A percentile compares a stretch with the other conserved stretches of the same genome.
Conservation (phyloP, 805 yeast genomes). For the Zygoascus biomembranicola region DNA sequence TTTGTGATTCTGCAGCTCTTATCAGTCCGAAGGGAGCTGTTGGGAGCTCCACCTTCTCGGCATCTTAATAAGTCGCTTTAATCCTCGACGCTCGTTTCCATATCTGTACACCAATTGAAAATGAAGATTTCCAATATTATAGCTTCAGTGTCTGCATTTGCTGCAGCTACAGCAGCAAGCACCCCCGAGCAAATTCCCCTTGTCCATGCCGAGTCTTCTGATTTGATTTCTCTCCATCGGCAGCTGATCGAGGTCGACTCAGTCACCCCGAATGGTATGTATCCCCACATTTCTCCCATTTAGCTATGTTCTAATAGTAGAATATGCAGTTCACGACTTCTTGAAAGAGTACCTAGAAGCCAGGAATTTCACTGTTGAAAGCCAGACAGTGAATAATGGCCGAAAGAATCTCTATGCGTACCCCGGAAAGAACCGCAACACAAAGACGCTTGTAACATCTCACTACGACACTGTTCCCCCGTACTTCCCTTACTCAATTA, state of each 20-base stretch:
- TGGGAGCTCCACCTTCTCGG: too few species aligned
- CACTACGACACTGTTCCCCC: slow-evolving; percentile 74
- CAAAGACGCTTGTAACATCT: slow-evolving; percentile 47
- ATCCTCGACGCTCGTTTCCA: not conserved
- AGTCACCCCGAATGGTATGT: not conserved
- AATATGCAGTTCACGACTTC: slow-evolving; percentile 31
- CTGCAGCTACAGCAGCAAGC: not conserved
- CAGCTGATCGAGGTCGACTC: not conserved
- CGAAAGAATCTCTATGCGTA: slow-evolving; percentile 54
- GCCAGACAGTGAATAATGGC: slow-evolving; percentile 28
- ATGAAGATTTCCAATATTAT: not conserved
- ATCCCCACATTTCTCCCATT: not conserved
- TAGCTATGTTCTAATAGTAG: not conserved
- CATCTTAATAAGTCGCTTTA: too few species aligned
- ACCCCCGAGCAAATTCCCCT: not conserved
- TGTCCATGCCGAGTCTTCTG: not conserved
- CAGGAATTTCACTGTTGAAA: slow-evolving; percentile 47
- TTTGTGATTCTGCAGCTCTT: too few species aligned
- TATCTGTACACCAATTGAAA: not conserved
- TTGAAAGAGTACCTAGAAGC: slow-evolving; percentile 33
- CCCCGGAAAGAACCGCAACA: slow-evolving; percentile 36
- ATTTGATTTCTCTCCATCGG: not conserved
- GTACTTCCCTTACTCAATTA: slow-evolving; percentile 40
- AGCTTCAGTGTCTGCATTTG: not conserved
- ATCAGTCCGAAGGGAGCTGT: too few species aligned